phyloP scores from a whole-genome alignment of 2,329 filamentous ascomycete genomes.

The Talaromyces atroroseus region DNA sequence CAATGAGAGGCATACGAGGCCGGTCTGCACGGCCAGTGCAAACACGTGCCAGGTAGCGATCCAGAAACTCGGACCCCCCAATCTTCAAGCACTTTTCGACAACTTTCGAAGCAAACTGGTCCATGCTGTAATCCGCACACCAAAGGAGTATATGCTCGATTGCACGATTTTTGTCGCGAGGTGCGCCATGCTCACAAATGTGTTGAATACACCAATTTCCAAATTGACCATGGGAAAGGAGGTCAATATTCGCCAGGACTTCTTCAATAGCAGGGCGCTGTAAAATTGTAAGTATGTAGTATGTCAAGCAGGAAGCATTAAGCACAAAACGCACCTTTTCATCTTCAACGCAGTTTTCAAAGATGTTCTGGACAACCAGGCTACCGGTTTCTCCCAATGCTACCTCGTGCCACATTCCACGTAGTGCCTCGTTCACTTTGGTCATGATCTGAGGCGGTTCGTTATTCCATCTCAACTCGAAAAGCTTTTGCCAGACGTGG shows the following conservation, averaged over 20 bases:
- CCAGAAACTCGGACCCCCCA: slow-evolving; percentile 80
- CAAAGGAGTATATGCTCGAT: slow-evolving; percentile 93
- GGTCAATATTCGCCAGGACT: slow-evolving; percentile 88
- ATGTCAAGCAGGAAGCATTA: not conserved
- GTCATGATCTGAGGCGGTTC: slow-evolving; percentile 97
- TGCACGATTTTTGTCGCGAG: slow-evolving; percentile 84
- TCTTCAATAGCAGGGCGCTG: slow-evolving; percentile 96
- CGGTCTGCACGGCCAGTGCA: slow-evolving; percentile 87
- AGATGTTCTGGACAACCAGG: slow-evolving; percentile 97
- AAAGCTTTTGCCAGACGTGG: slow-evolving; percentile 99
- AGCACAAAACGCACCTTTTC: slow-evolving; percentile 66
- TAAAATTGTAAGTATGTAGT: slow-evolving; percentile 20
- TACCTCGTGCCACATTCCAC: slow-evolving; percentile 98
- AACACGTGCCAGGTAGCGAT: slow-evolving; percentile 87
- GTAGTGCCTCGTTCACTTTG: slow-evolving; percentile 90
- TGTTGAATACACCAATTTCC: slow-evolving; percentile 99
- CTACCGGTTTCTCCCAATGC: slow-evolving; percentile 95
- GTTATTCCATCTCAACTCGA: slow-evolving; percentile 92
- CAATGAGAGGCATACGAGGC: slow-evolving; percentile 92
- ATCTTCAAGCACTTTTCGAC: slow-evolving; percentile 99
- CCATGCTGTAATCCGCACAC: slow-evolving; percentile 94
- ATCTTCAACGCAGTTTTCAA: slow-evolving; percentile 97
- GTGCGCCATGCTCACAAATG: slow-evolving; percentile 92
- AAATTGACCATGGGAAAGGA: slow-evolving; percentile 95
- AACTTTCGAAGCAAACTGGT: slow-evolving; percentile 98